Base-by-base conservation (phyloP, 495 filamentous ascomycete species). In the Aspergillus taichungensis region DNA sequence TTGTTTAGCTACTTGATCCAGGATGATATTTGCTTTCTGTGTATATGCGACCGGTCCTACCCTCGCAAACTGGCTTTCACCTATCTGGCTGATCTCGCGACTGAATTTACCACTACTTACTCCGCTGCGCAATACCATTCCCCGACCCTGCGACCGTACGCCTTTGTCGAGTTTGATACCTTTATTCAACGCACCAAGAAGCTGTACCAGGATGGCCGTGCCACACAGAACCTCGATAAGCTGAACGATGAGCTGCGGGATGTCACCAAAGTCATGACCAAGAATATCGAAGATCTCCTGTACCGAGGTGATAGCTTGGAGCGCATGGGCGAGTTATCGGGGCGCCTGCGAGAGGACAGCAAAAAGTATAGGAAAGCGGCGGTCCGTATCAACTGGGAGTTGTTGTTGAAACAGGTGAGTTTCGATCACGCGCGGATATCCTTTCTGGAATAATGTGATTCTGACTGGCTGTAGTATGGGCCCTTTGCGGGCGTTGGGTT, bases 251-350 rank as follows among this genome's bases (percentile, higher is more conserved):
- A 99, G 73, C 77, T 99, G 35, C 82, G 88, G 56, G 92, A 97
- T 75, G 92, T 99, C 42, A 96, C 92, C 10, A 88, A 94, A 65
- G 90, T 97, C 52, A 99, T 99, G 92, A 97, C 92, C 30, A 99
- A 97, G 77, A 99, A 99, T 63, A 99, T 99, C 57, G 92, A 99
- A 71, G 92, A 99, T 62, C 66, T 99, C 59, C 64, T 99, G 46
- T 99, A 99, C 59, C 75, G 92, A 43, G 92, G 92, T 7, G 92
- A 97, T 59, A 92, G 83, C 57, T 67, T 99, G 50, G 94, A 99
- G 69, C 76, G 87, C 43, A 99, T 99, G 92, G 94, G 92, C 27
- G 92, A 97, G 67, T 78, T 97, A 67, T 92, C 85, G 39, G 80
- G 78, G 34, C 67, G 88, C 47, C 59, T 99, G 62, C 74, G 85